These are phyloP conservation scores for Chlorella sp. DNA, from an alignment of 139 green algal genomes.

Conservation along the genomic window DNA sequence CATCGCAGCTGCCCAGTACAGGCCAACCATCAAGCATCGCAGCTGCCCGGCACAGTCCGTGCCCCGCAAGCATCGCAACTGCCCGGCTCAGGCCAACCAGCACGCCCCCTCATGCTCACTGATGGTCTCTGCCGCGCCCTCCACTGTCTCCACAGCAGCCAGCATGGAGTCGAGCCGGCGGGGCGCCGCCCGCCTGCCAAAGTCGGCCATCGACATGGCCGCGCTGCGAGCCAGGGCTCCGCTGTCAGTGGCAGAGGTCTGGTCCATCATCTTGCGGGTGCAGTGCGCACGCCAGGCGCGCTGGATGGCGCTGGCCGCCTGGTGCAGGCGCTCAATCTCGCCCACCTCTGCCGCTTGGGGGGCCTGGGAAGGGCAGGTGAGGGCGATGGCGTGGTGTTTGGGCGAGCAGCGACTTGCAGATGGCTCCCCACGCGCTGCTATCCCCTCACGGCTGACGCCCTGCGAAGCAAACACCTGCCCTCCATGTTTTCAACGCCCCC, in stretches of 20 bases:
- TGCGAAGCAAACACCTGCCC: too few relatives aligned
- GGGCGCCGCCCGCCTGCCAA: not conserved
- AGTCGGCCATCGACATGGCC: not conserved
- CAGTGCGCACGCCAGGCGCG: constrained; percentile 45
- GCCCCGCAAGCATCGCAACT: too few relatives aligned
- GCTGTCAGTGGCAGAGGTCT: too few relatives aligned
- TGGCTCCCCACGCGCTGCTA: too few relatives aligned
- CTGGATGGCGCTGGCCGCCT: constrained; percentile 52
- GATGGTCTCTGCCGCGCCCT: not conserved
- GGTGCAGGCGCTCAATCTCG: constrained; percentile 38
- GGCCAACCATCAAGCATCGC: too few relatives aligned
- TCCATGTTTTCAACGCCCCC: too few relatives aligned
- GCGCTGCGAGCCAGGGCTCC: too few relatives aligned
- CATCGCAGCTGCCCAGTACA: too few relatives aligned
- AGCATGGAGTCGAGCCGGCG: constrained; percentile 26
- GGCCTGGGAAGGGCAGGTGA: constrained; percentile 11
- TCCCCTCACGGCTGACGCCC: too few relatives aligned
- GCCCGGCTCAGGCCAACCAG: too few relatives aligned
- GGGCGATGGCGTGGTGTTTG: not conserved
- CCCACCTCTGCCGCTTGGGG: constrained; percentile 44
- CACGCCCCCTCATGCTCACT: not conserved
- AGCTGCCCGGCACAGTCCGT: too few relatives aligned
- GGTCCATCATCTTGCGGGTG: constrained; percentile 2
- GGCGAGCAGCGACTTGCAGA: too few relatives aligned
- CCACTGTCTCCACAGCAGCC: constrained; percentile 13